A percentile compares a stretch with the other conserved stretches of the same genome.
phyloP scores from a whole-genome alignment of 2,329 filamentous ascomycete genomes.

The Trichoderma gracile region DNA sequence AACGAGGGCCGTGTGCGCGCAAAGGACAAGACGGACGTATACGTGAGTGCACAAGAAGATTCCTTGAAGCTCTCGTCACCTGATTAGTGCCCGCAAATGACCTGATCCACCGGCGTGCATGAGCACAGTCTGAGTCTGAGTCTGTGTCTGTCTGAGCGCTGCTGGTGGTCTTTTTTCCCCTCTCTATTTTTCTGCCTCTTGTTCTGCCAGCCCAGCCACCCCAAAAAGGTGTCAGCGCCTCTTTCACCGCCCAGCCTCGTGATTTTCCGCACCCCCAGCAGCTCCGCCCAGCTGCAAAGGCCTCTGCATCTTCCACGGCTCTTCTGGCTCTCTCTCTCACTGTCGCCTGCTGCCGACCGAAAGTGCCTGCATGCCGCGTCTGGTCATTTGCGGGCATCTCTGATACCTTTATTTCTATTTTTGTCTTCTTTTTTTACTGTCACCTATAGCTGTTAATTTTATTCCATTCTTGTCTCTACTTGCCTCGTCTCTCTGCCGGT shows the following conservation, averaged over 20 bases:
- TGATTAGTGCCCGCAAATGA: slow-evolving; percentile 24
- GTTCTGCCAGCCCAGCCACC: slow-evolving; percentile 16
- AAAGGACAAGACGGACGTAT: slow-evolving; percentile 89
- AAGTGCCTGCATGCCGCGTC: slow-evolving; percentile 23
- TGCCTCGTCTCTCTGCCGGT: neutral
- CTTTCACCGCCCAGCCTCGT: slow-evolving; percentile 25
- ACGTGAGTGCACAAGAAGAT: slow-evolving; percentile 64
- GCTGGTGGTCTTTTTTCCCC: neutral
- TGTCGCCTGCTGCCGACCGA: slow-evolving; percentile 17
- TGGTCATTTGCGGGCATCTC: slow-evolving; percentile 21
- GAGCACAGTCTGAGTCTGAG: neutral
- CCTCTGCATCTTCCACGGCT: slow-evolving; percentile 12
- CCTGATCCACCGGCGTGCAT: slow-evolving; percentile 13
- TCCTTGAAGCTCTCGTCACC: slow-evolving; percentile 37
- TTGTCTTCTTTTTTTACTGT: neutral
- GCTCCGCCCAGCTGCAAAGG: slow-evolving; percentile 9
- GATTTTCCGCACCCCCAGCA: slow-evolving; percentile 19
- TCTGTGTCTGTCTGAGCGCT: neutral
- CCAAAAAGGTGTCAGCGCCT: neutral
- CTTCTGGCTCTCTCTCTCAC: slow-evolving; percentile 13
- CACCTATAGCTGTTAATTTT: neutral
- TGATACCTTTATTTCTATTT: neutral
- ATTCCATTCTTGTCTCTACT: neutral
- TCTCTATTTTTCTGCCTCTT: neutral
- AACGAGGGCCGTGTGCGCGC: slow-evolving; percentile 84